Base-by-base conservation (phyloP, 495 filamentous ascomycete species). In the Aeminium ludgeri region DNA sequence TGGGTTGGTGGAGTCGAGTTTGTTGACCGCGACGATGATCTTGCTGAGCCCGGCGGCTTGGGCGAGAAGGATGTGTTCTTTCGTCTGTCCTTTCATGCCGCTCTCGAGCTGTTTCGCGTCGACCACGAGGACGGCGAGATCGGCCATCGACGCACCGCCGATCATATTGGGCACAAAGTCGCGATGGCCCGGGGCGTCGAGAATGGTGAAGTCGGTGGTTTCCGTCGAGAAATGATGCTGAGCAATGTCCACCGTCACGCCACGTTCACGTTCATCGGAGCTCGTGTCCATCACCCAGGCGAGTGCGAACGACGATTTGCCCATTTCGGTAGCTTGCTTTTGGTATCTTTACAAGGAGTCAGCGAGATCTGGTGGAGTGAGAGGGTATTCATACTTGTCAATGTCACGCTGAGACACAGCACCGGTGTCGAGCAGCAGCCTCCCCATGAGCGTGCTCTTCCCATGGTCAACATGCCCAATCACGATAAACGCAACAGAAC, bases 121-220 rank as follows among this genome's bases (percentile, higher is more conserved):
- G 38, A 97, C 81, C 27, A 97, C 89, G 4, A 97, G 66, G 7
- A 97, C 80, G 0, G 87, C 91, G 56, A 96, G 94, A 58, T 97
- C 91, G 2, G 89, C 89, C 59, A 95, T 87, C 30, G 80, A 84
- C 18, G 86, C 86, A 0, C 89, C 89, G 2, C 86, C 91, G 54
- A 97, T 95, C 89, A 97, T 97, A 58, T 94, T 96, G 1, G 89
- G 89, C 30, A 96, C 82, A 56, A 96, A 97, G 52, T 97, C 91
- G 48, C 74, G 69, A 59, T 97, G 89, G 0, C 89, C 89, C 1
- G 89, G 89, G 1, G 89, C 83, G 59, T 97, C 89, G 2, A 97
- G 68, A 35, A 97, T 96, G 7, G 87, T 96, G 55, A 95, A 97
- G 12, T 67, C 68, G 0, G 84, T 85, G 12, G 66, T 78, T 3